Conservation (phyloP, 192 early-diverging fungal species). For the Coemansia sp. region DNA sequence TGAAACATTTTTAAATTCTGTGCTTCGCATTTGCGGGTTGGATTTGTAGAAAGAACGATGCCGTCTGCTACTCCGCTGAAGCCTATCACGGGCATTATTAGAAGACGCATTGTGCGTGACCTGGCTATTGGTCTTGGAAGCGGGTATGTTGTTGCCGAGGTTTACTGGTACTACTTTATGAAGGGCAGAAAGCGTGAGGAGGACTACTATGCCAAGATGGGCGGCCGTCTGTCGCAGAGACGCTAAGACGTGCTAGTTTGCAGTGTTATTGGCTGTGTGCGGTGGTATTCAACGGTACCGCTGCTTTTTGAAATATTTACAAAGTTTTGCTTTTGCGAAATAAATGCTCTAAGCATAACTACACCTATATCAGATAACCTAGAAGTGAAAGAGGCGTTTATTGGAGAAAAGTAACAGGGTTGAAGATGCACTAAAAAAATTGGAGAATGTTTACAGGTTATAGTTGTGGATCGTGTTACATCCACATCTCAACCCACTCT, state of each 20-base stretch:
- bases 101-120: constrained; percentile 49
- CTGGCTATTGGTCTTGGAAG: constrained; percentile 42
- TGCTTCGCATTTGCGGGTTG: not conserved
- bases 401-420: not conserved
- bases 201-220: constrained; percentile 51
- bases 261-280: not conserved
- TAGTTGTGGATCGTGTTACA: constrained; percentile 8
- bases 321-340: not conserved
- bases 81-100: constrained; percentile 53
- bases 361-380: too few species aligned
- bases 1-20: not conserved
- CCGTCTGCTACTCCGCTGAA: constrained; percentile 55
- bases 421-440: not conserved
- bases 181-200: constrained; percentile 47
- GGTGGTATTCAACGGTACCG: not conserved
- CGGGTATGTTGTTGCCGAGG: constrained; percentile 29
- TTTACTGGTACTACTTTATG: constrained; percentile 52
- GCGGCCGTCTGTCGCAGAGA: constrained; percentile 37
- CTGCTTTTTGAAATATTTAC: not conserved
- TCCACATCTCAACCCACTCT: constrained; percentile 38
- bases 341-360: not conserved
- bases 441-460: not conserved
- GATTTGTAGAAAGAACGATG: constrained; percentile 22
- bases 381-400: not conserved
- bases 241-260: constrained; percentile 10